Evolutionary conservation across 2,329 filamentous ascomycete genomes (phyloP).

Genomic region (Trichophaea hybrida): DNA sequence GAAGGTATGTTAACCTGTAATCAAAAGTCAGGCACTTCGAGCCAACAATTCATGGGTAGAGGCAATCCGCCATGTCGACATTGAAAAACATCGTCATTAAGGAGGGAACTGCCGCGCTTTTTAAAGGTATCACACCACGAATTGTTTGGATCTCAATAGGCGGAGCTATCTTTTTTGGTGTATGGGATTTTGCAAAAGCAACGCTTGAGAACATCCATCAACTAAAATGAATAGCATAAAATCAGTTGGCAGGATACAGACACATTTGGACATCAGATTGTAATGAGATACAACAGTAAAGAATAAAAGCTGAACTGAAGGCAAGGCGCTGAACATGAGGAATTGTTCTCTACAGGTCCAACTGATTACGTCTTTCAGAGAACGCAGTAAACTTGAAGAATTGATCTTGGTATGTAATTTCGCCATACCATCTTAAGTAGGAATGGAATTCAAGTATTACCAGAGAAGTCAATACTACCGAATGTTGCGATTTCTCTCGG

Average conservation of each 20-base stretch:
- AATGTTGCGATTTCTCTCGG: conserved; percentile 30
- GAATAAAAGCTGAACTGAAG: no score
- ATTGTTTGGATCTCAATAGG: conserved; percentile 92
- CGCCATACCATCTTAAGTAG: no score
- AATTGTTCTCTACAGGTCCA: no score
- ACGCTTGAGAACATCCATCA: conserved; percentile 12
- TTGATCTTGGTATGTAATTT: no score
- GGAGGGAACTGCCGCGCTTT: conserved; percentile 36
- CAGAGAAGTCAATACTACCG: no score
- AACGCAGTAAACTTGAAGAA: no score
- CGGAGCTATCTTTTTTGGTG: conserved; percentile 80
- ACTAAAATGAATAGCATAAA: not conserved
- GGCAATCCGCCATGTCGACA: conserved; percentile 22
- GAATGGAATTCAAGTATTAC: no score
- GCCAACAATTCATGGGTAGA: conserved; percentile 6
- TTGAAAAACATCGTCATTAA: conserved; percentile 27
- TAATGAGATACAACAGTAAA: no score
- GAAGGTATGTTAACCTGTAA: conserved; percentile 45
- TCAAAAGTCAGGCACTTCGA: not conserved
- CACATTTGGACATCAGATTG: no score
- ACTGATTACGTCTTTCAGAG: no score
- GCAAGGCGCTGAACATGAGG: no score
- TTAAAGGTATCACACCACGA: conserved; percentile 52
- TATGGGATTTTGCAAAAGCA: conserved; percentile 22
- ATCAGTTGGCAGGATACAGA: no score